phyloP scores from a whole-genome alignment of 805 yeast species.

The Monosporozyma aerobia region DNA sequence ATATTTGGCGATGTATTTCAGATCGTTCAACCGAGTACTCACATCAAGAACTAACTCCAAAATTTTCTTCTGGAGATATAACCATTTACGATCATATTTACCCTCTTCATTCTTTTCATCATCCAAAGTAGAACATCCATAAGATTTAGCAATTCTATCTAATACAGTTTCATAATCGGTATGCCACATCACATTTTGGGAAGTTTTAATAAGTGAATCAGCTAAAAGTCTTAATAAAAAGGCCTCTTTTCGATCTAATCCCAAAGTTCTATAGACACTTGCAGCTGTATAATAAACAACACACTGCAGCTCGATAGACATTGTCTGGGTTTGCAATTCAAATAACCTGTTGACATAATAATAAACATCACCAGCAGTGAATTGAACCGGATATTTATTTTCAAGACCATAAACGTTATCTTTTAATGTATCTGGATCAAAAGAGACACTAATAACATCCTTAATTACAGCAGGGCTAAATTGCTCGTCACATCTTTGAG shows the following conservation, averaged over 20 bases:
- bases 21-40: constrained; percentile 43
- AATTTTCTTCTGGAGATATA: constrained; percentile 45
- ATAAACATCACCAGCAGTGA: constrained; percentile 36
- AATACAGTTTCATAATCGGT: constrained; percentile 36
- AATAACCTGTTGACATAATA: constrained; percentile 39
- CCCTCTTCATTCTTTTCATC: constrained; percentile 29
- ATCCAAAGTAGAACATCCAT: constrained; percentile 35
- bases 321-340: constrained; percentile 35
- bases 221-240: constrained; percentile 61
- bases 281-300: constrained; percentile 60
- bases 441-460: neutral
- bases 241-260: constrained; percentile 56
- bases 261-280: constrained; percentile 49
- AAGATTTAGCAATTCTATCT: constrained; percentile 41
- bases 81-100: constrained; percentile 40
- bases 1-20: constrained; percentile 35
- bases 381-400: neutral
- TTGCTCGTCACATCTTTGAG: constrained; percentile 32
- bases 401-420: neutral
- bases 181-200: constrained; percentile 18
- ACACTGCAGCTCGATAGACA: constrained; percentile 46
- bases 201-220: constrained; percentile 38
- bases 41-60: constrained; percentile 44
- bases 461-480: neutral
- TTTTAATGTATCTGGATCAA: neutral